These are phyloP conservation scores for Sporothrix globosa DNA, from an alignment of 2,329 filamentous ascomycete genomes.

Conservation along the genomic window DNA sequence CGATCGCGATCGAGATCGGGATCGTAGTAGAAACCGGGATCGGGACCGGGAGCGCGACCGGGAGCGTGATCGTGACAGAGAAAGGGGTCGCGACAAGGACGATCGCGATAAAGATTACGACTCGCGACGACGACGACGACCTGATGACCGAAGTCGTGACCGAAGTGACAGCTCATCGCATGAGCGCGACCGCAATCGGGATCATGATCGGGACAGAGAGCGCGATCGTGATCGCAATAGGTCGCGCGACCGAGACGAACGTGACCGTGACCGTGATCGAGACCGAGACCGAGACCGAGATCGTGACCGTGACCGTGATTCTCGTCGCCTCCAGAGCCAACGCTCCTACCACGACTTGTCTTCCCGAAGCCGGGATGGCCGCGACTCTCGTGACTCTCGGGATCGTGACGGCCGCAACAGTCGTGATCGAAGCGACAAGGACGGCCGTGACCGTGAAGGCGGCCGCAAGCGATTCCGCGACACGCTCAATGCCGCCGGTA, in stretches of 20 bases:
- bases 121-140: conserved; percentile 5
- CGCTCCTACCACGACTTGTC: neutral
- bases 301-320: conserved; percentile 36
- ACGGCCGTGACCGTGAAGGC: conserved; percentile 26
- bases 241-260: conserved; percentile 35
- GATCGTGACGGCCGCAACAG: conserved; percentile 16
- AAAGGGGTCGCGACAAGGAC: conserved; percentile 34
- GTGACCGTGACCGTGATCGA: conserved; percentile 42
- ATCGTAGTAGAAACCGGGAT: conserved; percentile 39
- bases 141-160: conserved; percentile 36
- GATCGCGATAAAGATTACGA: conserved; percentile 30
- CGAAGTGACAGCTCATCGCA: conserved; percentile 30
- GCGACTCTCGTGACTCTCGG: conserved; percentile 2
- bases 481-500: conserved; percentile 60
- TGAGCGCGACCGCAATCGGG: conserved; percentile 41
- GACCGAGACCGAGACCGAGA: conserved; percentile 32
- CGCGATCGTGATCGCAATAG: conserved; percentile 41
- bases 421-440: conserved; percentile 26
- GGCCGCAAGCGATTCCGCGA: conserved; percentile 53
- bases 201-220: conserved; percentile 35
- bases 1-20: conserved; percentile 40
- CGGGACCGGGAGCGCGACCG: conserved; percentile 40
- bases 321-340: conserved; percentile 39
- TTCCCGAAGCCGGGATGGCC: neutral
- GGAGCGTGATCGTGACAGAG: conserved; percentile 40